These are phyloP conservation scores for Claviceps citrina DNA, from an alignment of 2,329 filamentous ascomycete species.

Conservation along the genomic window DNA sequence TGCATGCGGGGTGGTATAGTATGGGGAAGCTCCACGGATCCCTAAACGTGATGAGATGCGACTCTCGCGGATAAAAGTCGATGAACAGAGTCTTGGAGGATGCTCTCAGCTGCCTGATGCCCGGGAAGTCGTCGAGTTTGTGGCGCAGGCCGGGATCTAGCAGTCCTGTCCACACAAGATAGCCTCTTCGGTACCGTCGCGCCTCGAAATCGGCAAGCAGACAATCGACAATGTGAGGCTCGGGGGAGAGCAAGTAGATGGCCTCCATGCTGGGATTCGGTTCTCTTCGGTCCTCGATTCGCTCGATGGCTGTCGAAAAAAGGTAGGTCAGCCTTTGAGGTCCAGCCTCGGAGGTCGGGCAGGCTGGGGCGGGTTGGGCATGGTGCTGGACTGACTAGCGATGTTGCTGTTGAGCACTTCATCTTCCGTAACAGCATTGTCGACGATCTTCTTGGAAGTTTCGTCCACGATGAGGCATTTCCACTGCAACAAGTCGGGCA, in stretches of 20 bases:
- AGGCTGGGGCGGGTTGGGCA: conserved; percentile 5
- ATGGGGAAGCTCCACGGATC: conserved; percentile 94
- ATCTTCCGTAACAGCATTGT: conserved; percentile 87
- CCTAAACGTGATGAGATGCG: conserved; percentile 76
- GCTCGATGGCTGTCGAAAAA: conserved; percentile 61
- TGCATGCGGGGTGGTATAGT: conserved; percentile 81
- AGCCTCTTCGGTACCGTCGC: conserved; percentile 62
- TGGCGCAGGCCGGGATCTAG: conserved; percentile 55
- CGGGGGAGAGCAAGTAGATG: conserved; percentile 77
- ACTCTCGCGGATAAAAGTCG: conserved; percentile 82
- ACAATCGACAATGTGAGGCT: conserved; percentile 81
- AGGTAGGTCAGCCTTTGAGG: conserved; percentile 7
- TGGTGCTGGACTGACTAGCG: conserved; percentile 55
- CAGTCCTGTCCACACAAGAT: conserved; percentile 71
- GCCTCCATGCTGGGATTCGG: conserved; percentile 84
- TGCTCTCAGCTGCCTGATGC: conserved; percentile 58
- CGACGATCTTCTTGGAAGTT: conserved; percentile 66
- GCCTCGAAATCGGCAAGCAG: conserved; percentile 83
- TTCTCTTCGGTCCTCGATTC: conserved; percentile 73
- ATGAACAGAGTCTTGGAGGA: conserved; percentile 70
- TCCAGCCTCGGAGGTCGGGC: conserved; percentile 4
- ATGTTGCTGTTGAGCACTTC: conserved; percentile 94
- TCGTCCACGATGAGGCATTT: conserved; percentile 90
- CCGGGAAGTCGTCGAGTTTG: conserved; percentile 56
- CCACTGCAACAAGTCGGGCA: conserved; percentile 47